A percentile compares a stretch with the other conserved stretches of the same genome.
phyloP scores from a whole-genome alignment of 768 basidiomycete genomes.

The Suillus decipiens region DNA sequence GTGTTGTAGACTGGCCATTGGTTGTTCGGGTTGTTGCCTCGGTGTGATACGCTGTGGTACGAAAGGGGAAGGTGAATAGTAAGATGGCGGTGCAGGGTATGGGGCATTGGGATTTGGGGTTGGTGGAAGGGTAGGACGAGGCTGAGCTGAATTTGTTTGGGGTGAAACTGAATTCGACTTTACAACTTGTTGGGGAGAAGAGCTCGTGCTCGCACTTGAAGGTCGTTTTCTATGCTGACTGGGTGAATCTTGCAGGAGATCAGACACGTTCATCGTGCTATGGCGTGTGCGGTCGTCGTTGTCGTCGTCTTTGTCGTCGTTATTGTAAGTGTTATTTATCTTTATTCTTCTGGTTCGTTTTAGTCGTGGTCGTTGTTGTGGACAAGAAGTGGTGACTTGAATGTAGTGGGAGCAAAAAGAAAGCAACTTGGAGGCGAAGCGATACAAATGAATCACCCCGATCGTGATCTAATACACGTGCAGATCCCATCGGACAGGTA shows the following conservation, averaged over 20 bases:
- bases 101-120: conserved; percentile 16
- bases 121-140: conserved; percentile 14
- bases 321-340: not conserved
- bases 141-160: conserved; percentile 18
- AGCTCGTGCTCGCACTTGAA: conserved; percentile 22
- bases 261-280: conserved; percentile 62
- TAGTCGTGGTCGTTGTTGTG: not conserved
- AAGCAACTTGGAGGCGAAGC: conserved; percentile 7
- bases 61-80: conserved; percentile 34
- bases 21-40: conserved; percentile 25
- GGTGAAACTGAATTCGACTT: conserved; percentile 23
- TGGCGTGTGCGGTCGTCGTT: not conserved
- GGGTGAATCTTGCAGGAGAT: conserved; percentile 68
- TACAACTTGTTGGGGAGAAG: conserved; percentile 33
- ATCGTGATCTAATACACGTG: conserved; percentile 11
- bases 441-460: conserved; percentile 10
- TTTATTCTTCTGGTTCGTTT: not conserved
- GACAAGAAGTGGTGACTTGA: not conserved
- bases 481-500: conserved; percentile 7
- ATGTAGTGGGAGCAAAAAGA: conserved; percentile 9
- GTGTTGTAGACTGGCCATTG: conserved; percentile 36
- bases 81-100: conserved; percentile 34
- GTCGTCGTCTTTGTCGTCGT: not conserved
- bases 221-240: conserved; percentile 50
- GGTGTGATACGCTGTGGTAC: conserved; percentile 27